Evolutionary conservation across 1,139 yeast species (phyloP).

Genomic region (Keqinozyma sinolaborantium): DNA sequence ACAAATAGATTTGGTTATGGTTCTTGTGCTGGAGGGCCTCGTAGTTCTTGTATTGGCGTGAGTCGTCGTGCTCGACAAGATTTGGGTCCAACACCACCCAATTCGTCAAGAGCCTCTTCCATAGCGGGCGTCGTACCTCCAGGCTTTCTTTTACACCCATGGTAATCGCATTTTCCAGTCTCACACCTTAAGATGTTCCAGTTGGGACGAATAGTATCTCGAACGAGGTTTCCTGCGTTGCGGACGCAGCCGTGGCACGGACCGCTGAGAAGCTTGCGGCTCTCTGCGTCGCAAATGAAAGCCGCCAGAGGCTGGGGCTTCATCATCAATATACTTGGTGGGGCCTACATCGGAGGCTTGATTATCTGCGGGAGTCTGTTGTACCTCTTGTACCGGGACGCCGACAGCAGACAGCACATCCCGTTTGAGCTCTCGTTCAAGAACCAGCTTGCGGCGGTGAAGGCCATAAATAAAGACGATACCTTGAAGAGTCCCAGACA

Average conservation of each 20-base stretch:
- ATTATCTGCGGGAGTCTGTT: slow-evolving; percentile 38
- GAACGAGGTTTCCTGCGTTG: too few species aligned
- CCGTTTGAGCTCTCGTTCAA: slow-evolving; percentile 36
- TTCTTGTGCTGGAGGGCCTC: slow-evolving; percentile 29
- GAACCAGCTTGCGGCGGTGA: slow-evolving; percentile 37
- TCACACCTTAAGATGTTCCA: neutral
- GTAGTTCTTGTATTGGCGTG: slow-evolving; percentile 22
- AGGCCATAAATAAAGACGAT: slow-evolving; percentile 46
- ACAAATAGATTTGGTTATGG: slow-evolving; percentile 41
- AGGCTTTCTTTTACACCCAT: too few species aligned
- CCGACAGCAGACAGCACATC: slow-evolving; percentile 35
- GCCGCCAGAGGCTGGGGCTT: slow-evolving; percentile 31
- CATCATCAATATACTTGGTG: slow-evolving; percentile 35
- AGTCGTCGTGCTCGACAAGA: slow-evolving; percentile 9
- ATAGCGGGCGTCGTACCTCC: neutral
- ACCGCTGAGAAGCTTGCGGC: slow-evolving; percentile 7
- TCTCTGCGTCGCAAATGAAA: slow-evolving; percentile 16
- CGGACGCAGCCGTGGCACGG: neutral
- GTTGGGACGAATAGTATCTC: neutral
- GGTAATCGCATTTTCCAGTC: too few species aligned
- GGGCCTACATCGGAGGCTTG: slow-evolving; percentile 44
- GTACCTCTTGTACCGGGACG: slow-evolving; percentile 39
- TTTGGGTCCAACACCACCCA: slow-evolving; percentile 45
- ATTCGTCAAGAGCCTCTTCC: slow-evolving; percentile 24
- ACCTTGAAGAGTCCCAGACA: slow-evolving; percentile 40